A percentile compares a stretch with the other conserved stretches of the same genome.
These are phyloP conservation scores for Suaeda aralocaspica DNA, from an alignment of 148 eudicot genomes.

Conservation along the genomic window DNA sequence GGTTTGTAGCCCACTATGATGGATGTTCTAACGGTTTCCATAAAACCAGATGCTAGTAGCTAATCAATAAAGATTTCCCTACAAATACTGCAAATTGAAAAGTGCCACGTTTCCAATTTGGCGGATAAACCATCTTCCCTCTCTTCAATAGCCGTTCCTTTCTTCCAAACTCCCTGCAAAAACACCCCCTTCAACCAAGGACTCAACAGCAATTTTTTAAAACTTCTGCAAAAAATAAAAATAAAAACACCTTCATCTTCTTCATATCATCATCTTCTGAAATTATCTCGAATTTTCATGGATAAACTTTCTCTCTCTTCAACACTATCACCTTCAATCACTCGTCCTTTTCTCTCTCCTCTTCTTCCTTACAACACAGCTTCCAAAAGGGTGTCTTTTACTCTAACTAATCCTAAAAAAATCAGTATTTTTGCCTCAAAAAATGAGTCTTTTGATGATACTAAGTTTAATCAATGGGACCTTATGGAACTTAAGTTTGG, in stretches of 20 bases:
- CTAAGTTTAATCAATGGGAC: constrained; percentile 56
- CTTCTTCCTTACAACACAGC: constrained; percentile 18
- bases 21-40: too few species aligned
- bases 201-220: constrained; percentile 16
- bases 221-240: constrained; percentile 7
- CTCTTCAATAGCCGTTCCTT: constrained; percentile 9
- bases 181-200: constrained; percentile 6
- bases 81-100: constrained; percentile 8
- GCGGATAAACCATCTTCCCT: constrained; percentile 25
- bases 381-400: constrained; percentile 34
- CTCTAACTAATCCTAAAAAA: constrained; percentile 27
- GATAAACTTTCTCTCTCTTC: constrained; percentile 41
- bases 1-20: too few species aligned
- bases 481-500: constrained; percentile 89
- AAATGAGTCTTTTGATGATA: constrained; percentile 29
- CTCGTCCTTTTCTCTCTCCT: constrained; percentile 31
- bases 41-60: too few species aligned
- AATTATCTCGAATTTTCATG: constrained; percentile 27
- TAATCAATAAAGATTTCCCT: neutral
- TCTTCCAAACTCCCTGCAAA: neutral
- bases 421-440: constrained; percentile 49
- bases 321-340: constrained; percentile 24
- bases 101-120: constrained; percentile 27
- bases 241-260: neutral
- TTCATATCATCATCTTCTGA: neutral